Evolutionary conservation across 345 rosid species (phyloP).

Genomic region (Arabis hirsuta): DNA sequence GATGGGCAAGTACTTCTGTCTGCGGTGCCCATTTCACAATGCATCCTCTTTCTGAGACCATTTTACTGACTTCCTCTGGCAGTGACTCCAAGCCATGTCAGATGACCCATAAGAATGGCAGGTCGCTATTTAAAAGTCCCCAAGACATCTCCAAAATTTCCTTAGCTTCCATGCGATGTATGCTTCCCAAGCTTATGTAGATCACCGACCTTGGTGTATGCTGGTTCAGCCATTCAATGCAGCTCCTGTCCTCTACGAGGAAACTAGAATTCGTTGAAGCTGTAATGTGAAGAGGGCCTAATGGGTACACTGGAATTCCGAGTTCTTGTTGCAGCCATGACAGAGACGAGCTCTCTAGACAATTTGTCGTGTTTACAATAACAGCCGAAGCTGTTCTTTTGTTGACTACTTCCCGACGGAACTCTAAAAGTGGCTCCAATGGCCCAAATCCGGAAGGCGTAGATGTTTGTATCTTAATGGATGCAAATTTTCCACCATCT

Average conservation of each 20-base stretch:
- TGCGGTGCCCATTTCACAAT: slow-evolving; percentile 67
- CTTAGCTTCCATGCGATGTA: slow-evolving; percentile 18
- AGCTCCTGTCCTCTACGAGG: slow-evolving; percentile 38
- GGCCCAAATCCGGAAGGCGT: not conserved
- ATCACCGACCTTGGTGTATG: slow-evolving; percentile 49
- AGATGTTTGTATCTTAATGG: slow-evolving; percentile 31
- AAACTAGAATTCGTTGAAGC: not conserved
- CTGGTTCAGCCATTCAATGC: slow-evolving; percentile 53
- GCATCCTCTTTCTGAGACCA: slow-evolving; percentile 50
- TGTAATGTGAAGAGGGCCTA: slow-evolving; percentile 35
- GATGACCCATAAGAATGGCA: slow-evolving; percentile 40
- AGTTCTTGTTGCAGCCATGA: slow-evolving; percentile 13
- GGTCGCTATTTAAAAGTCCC: slow-evolving; percentile 38
- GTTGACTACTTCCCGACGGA: not conserved
- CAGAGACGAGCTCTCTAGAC: slow-evolving; percentile 22
- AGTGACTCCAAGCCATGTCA: slow-evolving; percentile 19
- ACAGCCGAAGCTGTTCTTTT: slow-evolving; percentile 20
- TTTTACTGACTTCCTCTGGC: slow-evolving; percentile 38
- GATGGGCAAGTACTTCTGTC: slow-evolving; percentile 45
- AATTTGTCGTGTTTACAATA: slow-evolving; percentile 17
- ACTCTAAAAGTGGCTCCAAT: not conserved
- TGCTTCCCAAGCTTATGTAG: slow-evolving; percentile 62
- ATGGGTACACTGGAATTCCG: not conserved
- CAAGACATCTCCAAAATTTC: slow-evolving; percentile 38
- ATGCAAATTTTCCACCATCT: slow-evolving; percentile 9